These are phyloP conservation scores for Pterocarpus santalinus DNA, from an alignment of 306 rosid genomes.

Conservation along the genomic window DNA sequence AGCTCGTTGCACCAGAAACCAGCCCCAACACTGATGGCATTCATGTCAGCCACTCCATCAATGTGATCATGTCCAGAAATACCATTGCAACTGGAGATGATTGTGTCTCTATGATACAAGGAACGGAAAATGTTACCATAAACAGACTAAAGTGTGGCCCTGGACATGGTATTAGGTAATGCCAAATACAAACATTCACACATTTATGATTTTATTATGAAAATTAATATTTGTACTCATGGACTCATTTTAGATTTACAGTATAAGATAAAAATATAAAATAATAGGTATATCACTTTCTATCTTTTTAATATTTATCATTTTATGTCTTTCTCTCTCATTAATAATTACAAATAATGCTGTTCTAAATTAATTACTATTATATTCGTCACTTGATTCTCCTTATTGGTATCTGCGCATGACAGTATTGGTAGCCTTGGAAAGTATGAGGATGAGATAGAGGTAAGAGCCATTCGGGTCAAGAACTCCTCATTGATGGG, in stretches of 20 bases:
- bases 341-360: too few relatives aligned
- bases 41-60: conserved; percentile 50
- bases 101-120: conserved; percentile 55
- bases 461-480: conserved; percentile 42
- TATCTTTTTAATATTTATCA: too few relatives aligned
- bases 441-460: conserved; percentile 31
- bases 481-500: conserved; percentile 35
- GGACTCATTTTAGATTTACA: too few relatives aligned
- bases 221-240: too few relatives aligned
- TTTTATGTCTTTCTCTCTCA: too few relatives aligned
- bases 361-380: neutral
- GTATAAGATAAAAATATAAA: too few relatives aligned
- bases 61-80: conserved; percentile 20
- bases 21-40: conserved; percentile 65
- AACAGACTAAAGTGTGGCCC: conserved; percentile 56
- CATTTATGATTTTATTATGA: neutral
- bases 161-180: conserved; percentile 61
- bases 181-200: neutral
- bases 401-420: neutral
- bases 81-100: conserved; percentile 57
- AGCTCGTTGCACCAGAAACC: conserved; percentile 45
- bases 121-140: conserved; percentile 37
- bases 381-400: neutral
- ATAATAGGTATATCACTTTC: too few relatives aligned
- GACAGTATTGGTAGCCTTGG: conserved; percentile 61